Evolutionary conservation across 2,329 filamentous ascomycete species (phyloP).

Genomic region (Alternaria panax): DNA sequence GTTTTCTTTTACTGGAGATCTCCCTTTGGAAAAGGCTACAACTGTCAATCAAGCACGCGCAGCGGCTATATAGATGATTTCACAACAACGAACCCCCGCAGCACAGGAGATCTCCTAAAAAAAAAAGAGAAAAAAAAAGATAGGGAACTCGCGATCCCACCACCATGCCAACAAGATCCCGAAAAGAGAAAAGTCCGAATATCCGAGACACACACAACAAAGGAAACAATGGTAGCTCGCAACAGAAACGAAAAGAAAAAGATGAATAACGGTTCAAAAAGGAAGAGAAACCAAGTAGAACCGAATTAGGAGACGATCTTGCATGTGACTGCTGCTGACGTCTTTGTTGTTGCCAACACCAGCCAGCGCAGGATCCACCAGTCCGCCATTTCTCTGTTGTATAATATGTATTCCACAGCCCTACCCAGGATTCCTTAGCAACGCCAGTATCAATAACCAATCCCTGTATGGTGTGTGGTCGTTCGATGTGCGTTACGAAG

Average conservation of each 20-base stretch:
- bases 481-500: constrained; percentile 49
- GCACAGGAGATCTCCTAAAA: constrained; percentile 30
- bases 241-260: constrained; percentile 22
- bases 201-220: constrained; percentile 8
- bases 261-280: constrained; percentile 10
- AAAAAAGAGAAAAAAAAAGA: too few relatives aligned
- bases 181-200: constrained; percentile 26
- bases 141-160: too few relatives aligned
- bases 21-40: constrained; percentile 33
- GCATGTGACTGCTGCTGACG: constrained; percentile 24
- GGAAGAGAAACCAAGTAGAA: neutral
- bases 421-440: constrained; percentile 37
- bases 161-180: constrained; percentile 24
- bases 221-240: constrained; percentile 8
- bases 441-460: constrained; percentile 43
- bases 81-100: constrained; percentile 28
- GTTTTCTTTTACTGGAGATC: constrained; percentile 27
- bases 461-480: constrained; percentile 39
- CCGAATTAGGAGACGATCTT: constrained; percentile 21
- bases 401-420: constrained; percentile 20
- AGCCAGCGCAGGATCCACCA: constrained; percentile 43
- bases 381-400: constrained; percentile 40
- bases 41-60: constrained; percentile 37
- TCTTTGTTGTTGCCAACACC: constrained; percentile 26
- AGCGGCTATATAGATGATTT: constrained; percentile 40